Evolutionary conservation across 2,329 filamentous ascomycete genomes (phyloP).

Genomic region (Talaromyces sp.): DNA sequence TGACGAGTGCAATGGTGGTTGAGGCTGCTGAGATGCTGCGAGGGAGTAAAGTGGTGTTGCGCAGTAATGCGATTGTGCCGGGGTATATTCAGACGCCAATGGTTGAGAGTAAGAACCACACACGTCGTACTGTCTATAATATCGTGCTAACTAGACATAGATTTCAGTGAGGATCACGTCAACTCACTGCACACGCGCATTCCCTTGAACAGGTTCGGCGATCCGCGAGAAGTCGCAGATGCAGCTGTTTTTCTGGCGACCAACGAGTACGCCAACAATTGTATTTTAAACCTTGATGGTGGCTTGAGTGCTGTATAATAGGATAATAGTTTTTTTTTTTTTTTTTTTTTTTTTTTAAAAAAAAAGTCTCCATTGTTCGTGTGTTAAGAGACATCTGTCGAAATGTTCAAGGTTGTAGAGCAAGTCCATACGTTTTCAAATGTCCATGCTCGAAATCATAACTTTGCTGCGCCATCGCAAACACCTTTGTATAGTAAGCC

Average conservation of each 20-base stretch:
- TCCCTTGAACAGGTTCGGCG: conserved; percentile 62
- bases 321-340: too few species aligned
- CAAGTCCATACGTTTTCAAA: neutral
- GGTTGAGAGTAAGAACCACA: conserved; percentile 56
- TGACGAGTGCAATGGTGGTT: conserved; percentile 31
- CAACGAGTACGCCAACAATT: conserved; percentile 82
- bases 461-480: neutral
- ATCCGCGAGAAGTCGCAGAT: conserved; percentile 68
- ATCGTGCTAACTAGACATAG: conserved; percentile 22
- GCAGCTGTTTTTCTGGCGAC: conserved; percentile 71
- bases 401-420: neutral
- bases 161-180: conserved; percentile 33
- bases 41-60: conserved; percentile 51
- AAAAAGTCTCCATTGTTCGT: neutral
- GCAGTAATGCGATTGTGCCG: conserved; percentile 75
- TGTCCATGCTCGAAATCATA: neutral
- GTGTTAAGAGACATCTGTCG: neutral
- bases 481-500: neutral
- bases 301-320: conserved; percentile 65
- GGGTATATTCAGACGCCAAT: conserved; percentile 80
- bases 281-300: conserved; percentile 78
- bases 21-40: conserved; percentile 47
- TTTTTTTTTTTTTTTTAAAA: too few species aligned
- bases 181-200: conserved; percentile 44
- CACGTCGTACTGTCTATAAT: neutral